These are phyloP conservation scores for Neospora caninum DNA, from an alignment of 169 alveolate species.

Conservation along the genomic window DNA sequence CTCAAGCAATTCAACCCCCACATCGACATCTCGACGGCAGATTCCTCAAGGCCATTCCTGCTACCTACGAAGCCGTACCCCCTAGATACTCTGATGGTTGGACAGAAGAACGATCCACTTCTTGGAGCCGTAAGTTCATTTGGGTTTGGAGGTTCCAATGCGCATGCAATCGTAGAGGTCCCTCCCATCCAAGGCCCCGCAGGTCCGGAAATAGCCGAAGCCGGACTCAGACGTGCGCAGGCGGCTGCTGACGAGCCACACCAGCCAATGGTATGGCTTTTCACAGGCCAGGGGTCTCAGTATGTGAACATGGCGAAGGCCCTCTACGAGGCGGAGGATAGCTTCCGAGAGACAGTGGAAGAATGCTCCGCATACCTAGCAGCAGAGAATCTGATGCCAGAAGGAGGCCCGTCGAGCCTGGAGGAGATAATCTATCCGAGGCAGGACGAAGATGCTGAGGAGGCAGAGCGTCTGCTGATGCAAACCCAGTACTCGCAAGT, in stretches of 20 bases:
- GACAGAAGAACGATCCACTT: neutral
- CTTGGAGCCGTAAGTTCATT: slow-evolving; percentile 73
- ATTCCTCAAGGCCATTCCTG: neutral
- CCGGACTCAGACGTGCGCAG: neutral
- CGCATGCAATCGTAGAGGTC: slow-evolving; percentile 42
- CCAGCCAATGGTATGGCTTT: slow-evolving; percentile 28
- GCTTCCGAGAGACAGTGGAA: slow-evolving; percentile 59
- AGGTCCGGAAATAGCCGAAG: neutral
- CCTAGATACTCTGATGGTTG: slow-evolving; percentile 25
- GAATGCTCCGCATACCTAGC: slow-evolving; percentile 50
- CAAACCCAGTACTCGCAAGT: slow-evolving; percentile 71
- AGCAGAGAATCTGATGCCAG: neutral
- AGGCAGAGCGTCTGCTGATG: neutral
- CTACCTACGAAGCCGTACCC: slow-evolving; percentile 60
- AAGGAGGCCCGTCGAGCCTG: slow-evolving; percentile 35
- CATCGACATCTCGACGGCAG: slow-evolving; percentile 49
- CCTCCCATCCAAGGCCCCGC: slow-evolving; percentile 41
- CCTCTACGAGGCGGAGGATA: slow-evolving; percentile 44
- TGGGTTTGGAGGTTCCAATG: slow-evolving; percentile 75
- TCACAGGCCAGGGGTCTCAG: slow-evolving; percentile 75
- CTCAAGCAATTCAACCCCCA: slow-evolving; percentile 75
- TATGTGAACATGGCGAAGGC: slow-evolving; percentile 68
- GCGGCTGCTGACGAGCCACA: neutral
- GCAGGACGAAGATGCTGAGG: neutral
- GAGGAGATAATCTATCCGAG: slow-evolving; percentile 68